Conservation (phyloP, 352 stramenopile genomes). For the Phytophthora sp. region DNA sequence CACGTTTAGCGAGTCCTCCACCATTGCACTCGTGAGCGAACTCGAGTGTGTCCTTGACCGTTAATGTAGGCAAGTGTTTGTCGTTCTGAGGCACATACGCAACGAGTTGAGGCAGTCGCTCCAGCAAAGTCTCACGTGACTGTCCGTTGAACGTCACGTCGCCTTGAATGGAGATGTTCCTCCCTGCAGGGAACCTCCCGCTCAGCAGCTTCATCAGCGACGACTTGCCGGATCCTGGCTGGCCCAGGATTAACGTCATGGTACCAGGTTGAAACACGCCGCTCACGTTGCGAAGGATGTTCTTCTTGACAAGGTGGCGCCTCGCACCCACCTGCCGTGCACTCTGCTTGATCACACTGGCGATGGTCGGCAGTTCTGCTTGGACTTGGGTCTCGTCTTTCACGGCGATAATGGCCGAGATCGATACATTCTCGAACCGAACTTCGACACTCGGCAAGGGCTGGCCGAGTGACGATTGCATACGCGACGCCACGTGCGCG, state of each 20-base stretch:
- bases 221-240: slow-evolving; percentile 31
- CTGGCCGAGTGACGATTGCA: slow-evolving; percentile 29
- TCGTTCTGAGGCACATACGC: slow-evolving; percentile 31
- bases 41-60: slow-evolving; percentile 57
- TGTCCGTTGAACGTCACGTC: slow-evolving; percentile 39
- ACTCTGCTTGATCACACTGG: slow-evolving; percentile 33
- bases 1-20: slow-evolving; percentile 8
- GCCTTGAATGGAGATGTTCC: slow-evolving; percentile 22
- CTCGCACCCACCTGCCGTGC: slow-evolving; percentile 14
- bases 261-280: slow-evolving; percentile 31
- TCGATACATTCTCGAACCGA: slow-evolving; percentile 43
- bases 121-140: slow-evolving; percentile 1
- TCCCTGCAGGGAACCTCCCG: slow-evolving; percentile 28
- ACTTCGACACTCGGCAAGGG: slow-evolving; percentile 46
- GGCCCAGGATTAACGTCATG: slow-evolving; percentile 29
- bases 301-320: slow-evolving; percentile 34
- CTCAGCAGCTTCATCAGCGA: slow-evolving; percentile 40
- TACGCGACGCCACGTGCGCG: slow-evolving; percentile 19
- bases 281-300: slow-evolving; percentile 41
- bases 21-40: slow-evolving; percentile 49
- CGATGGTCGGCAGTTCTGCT: slow-evolving; percentile 46
- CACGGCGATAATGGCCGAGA: slow-evolving; percentile 34
- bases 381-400: slow-evolving; percentile 23
- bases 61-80: slow-evolving; percentile 14
- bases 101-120: slow-evolving; percentile 31